A percentile compares a stretch with the other conserved stretches of the same genome.
phyloP scores from a whole-genome alignment of 345 rosid genomes.

The Geranium rotundifolium region DNA sequence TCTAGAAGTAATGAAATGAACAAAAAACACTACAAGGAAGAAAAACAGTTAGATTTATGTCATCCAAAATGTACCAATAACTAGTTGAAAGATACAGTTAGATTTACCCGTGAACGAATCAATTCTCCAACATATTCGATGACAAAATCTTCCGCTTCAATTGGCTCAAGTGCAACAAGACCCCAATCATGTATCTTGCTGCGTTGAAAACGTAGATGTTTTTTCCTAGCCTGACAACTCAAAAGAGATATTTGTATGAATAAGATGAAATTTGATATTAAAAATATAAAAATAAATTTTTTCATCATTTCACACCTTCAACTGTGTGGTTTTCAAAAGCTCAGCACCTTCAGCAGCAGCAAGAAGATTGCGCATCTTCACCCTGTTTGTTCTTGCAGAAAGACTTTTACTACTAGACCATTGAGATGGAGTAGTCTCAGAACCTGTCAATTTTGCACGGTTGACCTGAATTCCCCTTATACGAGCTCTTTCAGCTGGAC shows the following conservation, averaged over 20 bases:
- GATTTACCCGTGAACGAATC: conserved; percentile 70
- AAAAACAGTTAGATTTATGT: neutral
- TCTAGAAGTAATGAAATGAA: neutral
- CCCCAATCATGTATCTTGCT: conserved; percentile 99
- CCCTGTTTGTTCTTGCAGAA: conserved; percentile 96
- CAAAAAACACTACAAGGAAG: conserved; percentile 1
- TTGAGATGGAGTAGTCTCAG: conserved; percentile 39
- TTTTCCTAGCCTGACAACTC: conserved; percentile 76
- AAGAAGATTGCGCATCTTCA: conserved; percentile 88
- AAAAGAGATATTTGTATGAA: conserved; percentile 2
- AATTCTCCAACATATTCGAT: conserved; percentile 97
- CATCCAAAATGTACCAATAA: neutral
- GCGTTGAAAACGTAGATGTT: conserved; percentile 74
- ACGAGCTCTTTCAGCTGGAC: conserved; percentile 64
- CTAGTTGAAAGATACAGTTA: neutral
- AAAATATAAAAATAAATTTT: conserved; percentile 10
- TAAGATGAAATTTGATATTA: neutral
- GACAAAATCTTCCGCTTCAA: conserved; percentile 95
- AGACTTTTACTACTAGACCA: conserved; percentile 45
- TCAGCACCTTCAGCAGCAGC: conserved; percentile 98
- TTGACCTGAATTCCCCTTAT: conserved; percentile 48
- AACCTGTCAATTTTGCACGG: conserved; percentile 28
- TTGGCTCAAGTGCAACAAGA: conserved; percentile 84
- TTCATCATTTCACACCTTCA: conserved; percentile 48
- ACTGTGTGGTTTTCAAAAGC: conserved; percentile 77